phyloP scores from a whole-genome alignment of 805 yeast species.

The Sugiyamaella chiloensis region DNA sequence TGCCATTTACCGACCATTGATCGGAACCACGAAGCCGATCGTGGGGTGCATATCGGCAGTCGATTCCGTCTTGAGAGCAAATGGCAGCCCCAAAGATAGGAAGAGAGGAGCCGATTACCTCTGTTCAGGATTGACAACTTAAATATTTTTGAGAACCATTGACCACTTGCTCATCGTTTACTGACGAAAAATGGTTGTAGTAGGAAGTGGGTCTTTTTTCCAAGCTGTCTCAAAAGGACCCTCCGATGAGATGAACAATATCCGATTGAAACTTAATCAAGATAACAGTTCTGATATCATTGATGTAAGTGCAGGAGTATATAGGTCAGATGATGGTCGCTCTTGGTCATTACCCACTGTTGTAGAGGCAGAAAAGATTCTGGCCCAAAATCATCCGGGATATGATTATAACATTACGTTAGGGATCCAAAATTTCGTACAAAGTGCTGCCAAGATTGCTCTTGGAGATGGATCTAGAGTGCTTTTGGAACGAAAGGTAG shows the following conservation, averaged over 20 bases:
- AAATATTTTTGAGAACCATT: too few relatives aligned
- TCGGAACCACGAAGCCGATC: too few relatives aligned
- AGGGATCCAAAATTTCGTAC: conserved; percentile 60
- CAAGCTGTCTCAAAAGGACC: conserved; percentile 1
- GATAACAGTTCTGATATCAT: conserved; percentile 45
- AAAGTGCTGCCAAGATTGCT: conserved; percentile 62
- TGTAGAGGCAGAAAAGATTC: conserved; percentile 57
- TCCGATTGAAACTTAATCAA: not conserved
- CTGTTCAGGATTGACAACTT: too few relatives aligned
- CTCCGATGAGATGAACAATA: not conserved
- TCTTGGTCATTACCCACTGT: conserved; percentile 72
- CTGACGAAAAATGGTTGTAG: not conserved
- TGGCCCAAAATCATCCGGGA: conserved; percentile 59
- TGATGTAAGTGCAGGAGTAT: conserved; percentile 80
- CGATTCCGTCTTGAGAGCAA: too few relatives aligned
- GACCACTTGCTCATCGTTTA: too few relatives aligned
- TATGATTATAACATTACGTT: conserved; percentile 86
- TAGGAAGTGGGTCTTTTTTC: not conserved
- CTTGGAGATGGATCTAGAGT: conserved; percentile 61
- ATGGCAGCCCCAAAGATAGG: too few relatives aligned
- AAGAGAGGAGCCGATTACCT: too few relatives aligned
- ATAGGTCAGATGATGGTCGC: conserved; percentile 61
- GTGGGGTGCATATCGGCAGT: too few relatives aligned
- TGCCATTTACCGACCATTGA: too few relatives aligned
- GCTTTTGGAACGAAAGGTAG: conserved; percentile 46